phyloP scores from a whole-genome alignment of 1,284 basidiomycete genomes.

The Cryptococcus floricola region DNA sequence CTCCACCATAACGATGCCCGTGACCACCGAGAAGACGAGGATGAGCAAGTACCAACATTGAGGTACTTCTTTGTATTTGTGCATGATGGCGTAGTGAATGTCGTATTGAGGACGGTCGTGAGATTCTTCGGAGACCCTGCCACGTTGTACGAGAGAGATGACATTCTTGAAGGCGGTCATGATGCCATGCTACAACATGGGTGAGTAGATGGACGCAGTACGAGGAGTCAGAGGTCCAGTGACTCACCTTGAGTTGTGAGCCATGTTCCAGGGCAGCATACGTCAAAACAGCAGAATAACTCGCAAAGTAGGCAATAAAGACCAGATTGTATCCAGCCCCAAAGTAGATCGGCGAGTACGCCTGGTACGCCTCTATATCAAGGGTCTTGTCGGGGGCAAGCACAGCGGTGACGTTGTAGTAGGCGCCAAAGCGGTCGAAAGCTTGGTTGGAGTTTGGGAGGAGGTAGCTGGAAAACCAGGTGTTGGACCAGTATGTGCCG shows the following conservation, averaged over 20 bases:
- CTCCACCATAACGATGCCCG: constrained; percentile 35
- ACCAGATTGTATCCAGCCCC: constrained; percentile 13
- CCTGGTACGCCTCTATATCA: constrained; percentile 20
- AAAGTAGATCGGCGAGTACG: constrained; percentile 21
- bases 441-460: constrained; percentile 15
- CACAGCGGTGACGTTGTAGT: constrained; percentile 33
- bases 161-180: not conserved
- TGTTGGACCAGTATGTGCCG: constrained; percentile 12
- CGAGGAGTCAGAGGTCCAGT: not conserved
- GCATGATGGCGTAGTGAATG: constrained; percentile 58
- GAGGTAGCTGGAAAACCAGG: constrained; percentile 8
- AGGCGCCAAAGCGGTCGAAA: constrained; percentile 11
- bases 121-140: not conserved
- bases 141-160: not conserved
- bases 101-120: constrained; percentile 8
- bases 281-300: constrained; percentile 8
- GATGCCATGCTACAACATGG: not conserved
- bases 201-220: not conserved
- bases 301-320: constrained; percentile 7
- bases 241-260: constrained; percentile 7
- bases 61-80: constrained; percentile 70
- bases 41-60: constrained; percentile 71
- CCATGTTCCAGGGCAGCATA: constrained; percentile 10
- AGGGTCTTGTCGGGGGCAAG: constrained; percentile 22
- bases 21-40: constrained; percentile 55